Evolutionary conservation across 139 green algal species (phyloP).

Genomic region (Ulvella scutata): DNA sequence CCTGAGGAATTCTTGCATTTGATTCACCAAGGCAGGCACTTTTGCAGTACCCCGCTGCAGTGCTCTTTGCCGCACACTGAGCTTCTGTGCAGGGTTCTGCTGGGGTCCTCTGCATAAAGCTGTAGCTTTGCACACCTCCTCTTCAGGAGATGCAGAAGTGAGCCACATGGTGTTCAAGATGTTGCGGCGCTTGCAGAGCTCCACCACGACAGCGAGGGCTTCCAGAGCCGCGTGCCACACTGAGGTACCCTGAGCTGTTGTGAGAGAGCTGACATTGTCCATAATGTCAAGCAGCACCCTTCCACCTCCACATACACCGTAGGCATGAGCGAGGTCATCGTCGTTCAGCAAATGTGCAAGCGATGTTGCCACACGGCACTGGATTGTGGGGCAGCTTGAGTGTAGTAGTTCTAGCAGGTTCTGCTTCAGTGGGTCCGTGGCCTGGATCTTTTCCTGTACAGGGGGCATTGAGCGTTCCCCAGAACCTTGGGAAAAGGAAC

Average conservation of each 20-base stretch:
- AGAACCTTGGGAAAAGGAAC: too few species aligned
- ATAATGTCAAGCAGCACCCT: constrained; percentile 78
- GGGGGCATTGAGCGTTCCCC: too few species aligned
- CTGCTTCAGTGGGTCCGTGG: constrained; percentile 4
- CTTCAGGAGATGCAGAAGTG: not conserved
- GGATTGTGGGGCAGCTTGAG: constrained; percentile 14
- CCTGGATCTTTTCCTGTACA: not conserved
- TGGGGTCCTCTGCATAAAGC: too few species aligned
- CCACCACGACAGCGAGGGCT: not conserved
- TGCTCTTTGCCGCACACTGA: too few species aligned
- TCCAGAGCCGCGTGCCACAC: not conserved
- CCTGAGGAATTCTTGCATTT: too few species aligned
- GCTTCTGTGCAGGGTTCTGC: too few species aligned
- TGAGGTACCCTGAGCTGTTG: not conserved
- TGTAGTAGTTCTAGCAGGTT: constrained; percentile 66
- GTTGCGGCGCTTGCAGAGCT: not conserved
- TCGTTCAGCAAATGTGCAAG: constrained; percentile 61
- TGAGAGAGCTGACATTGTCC: constrained; percentile 21
- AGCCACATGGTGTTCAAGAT: not conserved
- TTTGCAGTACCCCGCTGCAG: too few species aligned
- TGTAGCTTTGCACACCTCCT: not conserved
- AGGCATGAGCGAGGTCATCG: constrained; percentile 21
- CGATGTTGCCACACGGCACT: constrained; percentile 54
- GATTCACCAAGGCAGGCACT: too few species aligned
- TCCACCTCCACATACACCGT: constrained; percentile 31